These are phyloP conservation scores for Neofusicoccum cordaticola DNA, from an alignment of 2,329 filamentous ascomycete genomes.

Conservation along the genomic window DNA sequence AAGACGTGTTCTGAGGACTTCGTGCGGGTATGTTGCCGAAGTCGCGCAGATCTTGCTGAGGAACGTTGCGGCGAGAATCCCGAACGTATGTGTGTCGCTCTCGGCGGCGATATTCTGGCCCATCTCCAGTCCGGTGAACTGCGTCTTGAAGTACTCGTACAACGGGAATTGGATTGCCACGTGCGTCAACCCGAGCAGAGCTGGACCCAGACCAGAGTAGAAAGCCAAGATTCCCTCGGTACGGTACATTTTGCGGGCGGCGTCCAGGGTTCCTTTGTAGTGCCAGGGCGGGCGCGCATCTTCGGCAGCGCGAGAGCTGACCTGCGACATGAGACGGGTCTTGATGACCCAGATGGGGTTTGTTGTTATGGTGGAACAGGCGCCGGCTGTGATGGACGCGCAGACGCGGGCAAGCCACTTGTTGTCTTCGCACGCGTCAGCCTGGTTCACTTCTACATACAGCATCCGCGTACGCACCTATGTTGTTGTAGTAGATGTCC, in stretches of 20 bases:
- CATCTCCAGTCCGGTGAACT: constrained; percentile 87
- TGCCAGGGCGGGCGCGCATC: constrained; percentile 74
- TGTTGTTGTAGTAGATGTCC: constrained; percentile 64
- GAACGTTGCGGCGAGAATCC: constrained; percentile 84
- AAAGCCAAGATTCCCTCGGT: constrained; percentile 87
- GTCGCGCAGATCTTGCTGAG: constrained; percentile 93
- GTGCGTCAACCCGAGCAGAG: constrained; percentile 85
- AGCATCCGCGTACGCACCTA: constrained; percentile 42
- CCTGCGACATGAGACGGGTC: constrained; percentile 95
- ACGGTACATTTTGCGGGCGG: constrained; percentile 91
- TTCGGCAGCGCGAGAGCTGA: constrained; percentile 55
- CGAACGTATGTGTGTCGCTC: constrained; percentile 70
- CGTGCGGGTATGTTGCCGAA: constrained; percentile 93
- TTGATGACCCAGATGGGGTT: constrained; percentile 99
- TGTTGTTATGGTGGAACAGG: constrained; percentile 87
- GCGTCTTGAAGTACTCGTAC: constrained; percentile 89
- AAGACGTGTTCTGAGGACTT: constrained; percentile 87
- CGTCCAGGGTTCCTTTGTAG: constrained; percentile 85
- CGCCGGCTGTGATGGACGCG: constrained; percentile 87
- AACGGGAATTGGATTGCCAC: constrained; percentile 96
- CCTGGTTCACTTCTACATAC: constrained; percentile 40
- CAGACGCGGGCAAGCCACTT: constrained; percentile 77
- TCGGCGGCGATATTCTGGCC: constrained; percentile 61
- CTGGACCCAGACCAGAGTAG: constrained; percentile 91
- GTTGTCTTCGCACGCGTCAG: constrained; percentile 55